Evolutionary conservation across 495 filamentous ascomycete species (phyloP), one percentile per base, ranked within the genome.

Genomic region (Collariella sp.): DNA sequence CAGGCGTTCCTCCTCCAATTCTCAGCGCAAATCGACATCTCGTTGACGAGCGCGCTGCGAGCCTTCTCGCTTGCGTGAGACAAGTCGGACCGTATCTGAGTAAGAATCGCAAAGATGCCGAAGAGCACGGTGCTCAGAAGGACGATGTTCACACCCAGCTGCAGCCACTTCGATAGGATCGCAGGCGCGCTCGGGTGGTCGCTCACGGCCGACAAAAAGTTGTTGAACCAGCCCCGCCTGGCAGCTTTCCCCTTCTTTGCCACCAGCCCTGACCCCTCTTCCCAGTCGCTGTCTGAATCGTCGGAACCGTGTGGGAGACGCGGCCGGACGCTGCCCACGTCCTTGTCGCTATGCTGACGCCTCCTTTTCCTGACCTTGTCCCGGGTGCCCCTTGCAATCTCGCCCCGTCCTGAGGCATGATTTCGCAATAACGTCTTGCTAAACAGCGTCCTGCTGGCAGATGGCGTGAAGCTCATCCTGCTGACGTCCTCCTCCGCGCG

Each of bases 151-250:
- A 95, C 83, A 9, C 79, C 67, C 38, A 96, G 75, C 57, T 91
- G 87, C 12, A 89, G 72, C 79, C 91, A 98, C 67, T 81, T 86
- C 24, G 89, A 89, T 19, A 96, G 72, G 47, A 95, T 86, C 50
- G 83, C 79, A 5, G 93, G 93, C n/a, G 95, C 80, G 58, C 84
- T 80, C 0, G 90, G 91, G 63, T 96, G 87, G 38, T 79, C 78
- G 57, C 86, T 86, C 55, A 95, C 71, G 46, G 83, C 80, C 18
- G 79, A 72, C 34, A 91, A 80, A 58, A 89, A 74, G 13, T 76
- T 68, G 22, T 72, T 72, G 46, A 88, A 71, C 66, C 54, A 54
- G 62, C 68, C 59, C 33, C 36, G 49, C 49, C 24, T 41, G 57
- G 55, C 35, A 36, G 34, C 22, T 44, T 62, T 61, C 29, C 33